These are phyloP conservation scores for Penicillium manginii DNA, from an alignment of 495 filamentous ascomycete species.

Conservation along the genomic window DNA sequence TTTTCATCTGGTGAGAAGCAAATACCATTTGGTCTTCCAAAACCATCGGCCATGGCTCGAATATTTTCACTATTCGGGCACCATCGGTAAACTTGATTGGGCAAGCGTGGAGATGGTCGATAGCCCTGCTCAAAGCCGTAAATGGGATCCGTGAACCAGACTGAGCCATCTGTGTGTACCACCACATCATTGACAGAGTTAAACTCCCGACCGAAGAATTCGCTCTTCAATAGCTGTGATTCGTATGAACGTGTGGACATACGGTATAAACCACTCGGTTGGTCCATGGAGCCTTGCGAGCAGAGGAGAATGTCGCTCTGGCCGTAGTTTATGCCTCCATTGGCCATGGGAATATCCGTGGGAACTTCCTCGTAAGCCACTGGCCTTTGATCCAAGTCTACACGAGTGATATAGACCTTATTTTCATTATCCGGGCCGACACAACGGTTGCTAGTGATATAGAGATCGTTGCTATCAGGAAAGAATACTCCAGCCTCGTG, in stretches of 20 bases:
- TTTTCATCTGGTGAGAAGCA: slow-evolving; percentile 57
- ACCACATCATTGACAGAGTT: slow-evolving; percentile 64
- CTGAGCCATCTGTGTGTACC: slow-evolving; percentile 54
- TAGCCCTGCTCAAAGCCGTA: slow-evolving; percentile 64
- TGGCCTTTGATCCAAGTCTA: slow-evolving; percentile 29
- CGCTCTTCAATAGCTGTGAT: slow-evolving; percentile 31
- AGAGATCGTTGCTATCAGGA: slow-evolving; percentile 49
- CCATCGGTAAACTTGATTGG: slow-evolving; percentile 60
- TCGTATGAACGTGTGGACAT: slow-evolving; percentile 41
- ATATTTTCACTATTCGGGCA: slow-evolving; percentile 50
- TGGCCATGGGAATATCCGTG: slow-evolving; percentile 55
- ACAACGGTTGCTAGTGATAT: slow-evolving; percentile 58
- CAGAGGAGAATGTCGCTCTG: slow-evolving; percentile 47
- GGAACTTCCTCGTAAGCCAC: slow-evolving; percentile 28
- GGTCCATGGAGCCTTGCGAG: slow-evolving; percentile 52
- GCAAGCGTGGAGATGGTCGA: slow-evolving; percentile 53
- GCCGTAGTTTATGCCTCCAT: slow-evolving; percentile 54
- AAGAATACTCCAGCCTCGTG: slow-evolving; percentile 65
- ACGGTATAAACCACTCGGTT: slow-evolving; percentile 55
- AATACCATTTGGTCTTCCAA: slow-evolving; percentile 61
- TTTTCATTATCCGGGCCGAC: slow-evolving; percentile 20
- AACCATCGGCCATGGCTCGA: slow-evolving; percentile 58
- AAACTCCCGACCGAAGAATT: slow-evolving; percentile 62
- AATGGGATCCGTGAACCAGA: slow-evolving; percentile 69
- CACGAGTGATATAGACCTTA: slow-evolving; percentile 39